Conservation (phyloP, 2,329 filamentous ascomycete species). For the Macroventuria anomochaeta region DNA sequence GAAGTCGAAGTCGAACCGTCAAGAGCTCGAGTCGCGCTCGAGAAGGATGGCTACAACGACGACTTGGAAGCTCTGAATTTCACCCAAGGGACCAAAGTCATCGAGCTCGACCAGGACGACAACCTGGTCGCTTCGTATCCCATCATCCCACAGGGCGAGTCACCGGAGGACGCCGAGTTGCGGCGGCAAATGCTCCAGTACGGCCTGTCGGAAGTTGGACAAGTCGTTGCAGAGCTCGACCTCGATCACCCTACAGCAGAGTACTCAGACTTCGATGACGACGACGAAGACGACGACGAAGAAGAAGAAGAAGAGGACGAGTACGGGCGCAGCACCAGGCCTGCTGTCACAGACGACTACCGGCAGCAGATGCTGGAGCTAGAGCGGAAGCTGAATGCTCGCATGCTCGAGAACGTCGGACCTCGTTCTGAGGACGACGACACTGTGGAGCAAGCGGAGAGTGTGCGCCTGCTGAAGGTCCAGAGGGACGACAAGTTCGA, state of each 20-base stretch:
- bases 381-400: slow-evolving; percentile 73
- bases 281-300: slow-evolving; percentile 55
- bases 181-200: slow-evolving; percentile 92
- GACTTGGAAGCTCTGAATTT: slow-evolving; percentile 39
- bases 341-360: slow-evolving; percentile 75
- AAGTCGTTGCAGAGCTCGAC: slow-evolving; percentile 90
- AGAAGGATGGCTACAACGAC: slow-evolving; percentile 35
- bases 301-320: slow-evolving; percentile 74
- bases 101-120: slow-evolving; percentile 54
- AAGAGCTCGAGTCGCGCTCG: slow-evolving; percentile 17
- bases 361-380: slow-evolving; percentile 83
- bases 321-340: slow-evolving; percentile 73
- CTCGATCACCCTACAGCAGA: slow-evolving; percentile 69
- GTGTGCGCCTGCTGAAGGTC: slow-evolving; percentile 63
- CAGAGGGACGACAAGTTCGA: slow-evolving; percentile 49
- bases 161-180: slow-evolving; percentile 77
- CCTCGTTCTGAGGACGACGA: slow-evolving; percentile 52
- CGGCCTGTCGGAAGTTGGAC: slow-evolving; percentile 83
- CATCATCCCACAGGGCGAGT: slow-evolving; percentile 75
- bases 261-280: slow-evolving; percentile 60
- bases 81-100: slow-evolving; percentile 46
- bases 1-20: slow-evolving; percentile 55
- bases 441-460: slow-evolving; percentile 57
- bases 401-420: slow-evolving; percentile 64
- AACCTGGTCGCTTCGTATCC: slow-evolving; percentile 52